A percentile compares a stretch with the other conserved stretches of the same genome.
Evolutionary conservation across 2,329 filamentous ascomycete genomes (phyloP).

Genomic region (Colletotrichum ledebouriae): DNA sequence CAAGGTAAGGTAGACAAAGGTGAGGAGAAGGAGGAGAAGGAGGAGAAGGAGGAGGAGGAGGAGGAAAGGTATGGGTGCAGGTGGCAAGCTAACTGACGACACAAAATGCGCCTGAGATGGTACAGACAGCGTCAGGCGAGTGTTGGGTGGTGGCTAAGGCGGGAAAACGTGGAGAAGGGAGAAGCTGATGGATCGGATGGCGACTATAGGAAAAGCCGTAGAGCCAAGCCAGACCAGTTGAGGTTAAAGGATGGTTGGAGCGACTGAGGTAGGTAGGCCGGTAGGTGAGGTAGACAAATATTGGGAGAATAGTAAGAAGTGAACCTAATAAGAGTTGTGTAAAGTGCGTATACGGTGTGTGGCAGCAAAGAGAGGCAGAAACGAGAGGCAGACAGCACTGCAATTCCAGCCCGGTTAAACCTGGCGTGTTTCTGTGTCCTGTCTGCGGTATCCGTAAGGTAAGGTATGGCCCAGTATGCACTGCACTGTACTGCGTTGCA

Average conservation of each 20-base stretch:
- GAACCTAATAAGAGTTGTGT: constrained; percentile 4
- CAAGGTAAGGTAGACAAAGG: background rate
- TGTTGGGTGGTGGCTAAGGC: constrained; percentile 10
- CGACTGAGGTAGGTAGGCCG: background rate
- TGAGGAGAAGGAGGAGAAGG: background rate
- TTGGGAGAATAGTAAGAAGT: background rate
- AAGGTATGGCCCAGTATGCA: background rate
- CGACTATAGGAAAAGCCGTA: constrained; percentile 1
- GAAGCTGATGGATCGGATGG: constrained; percentile 2
- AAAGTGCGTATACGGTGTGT: background rate
- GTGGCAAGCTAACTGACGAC: constrained; percentile 33
- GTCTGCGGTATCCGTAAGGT: background rate
- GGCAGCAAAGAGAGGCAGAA: too few species aligned
- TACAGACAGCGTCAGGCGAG: constrained; percentile 7
- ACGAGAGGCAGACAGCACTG: background rate
- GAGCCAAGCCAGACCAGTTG: background rate
- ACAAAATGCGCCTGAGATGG: constrained; percentile 16
- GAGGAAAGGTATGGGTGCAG: constrained; percentile 1
- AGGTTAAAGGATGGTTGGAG: too few species aligned
- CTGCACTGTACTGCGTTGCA: constrained; percentile 12
- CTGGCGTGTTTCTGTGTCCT: constrained; percentile 12
- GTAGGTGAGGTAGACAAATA: background rate
- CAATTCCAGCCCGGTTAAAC: constrained; percentile 11
- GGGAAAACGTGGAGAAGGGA: constrained; percentile 1
- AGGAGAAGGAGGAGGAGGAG: background rate